These are phyloP conservation scores for Lactarius sp. DNA, from an alignment of 768 basidiomycete species.

Conservation along the genomic window DNA sequence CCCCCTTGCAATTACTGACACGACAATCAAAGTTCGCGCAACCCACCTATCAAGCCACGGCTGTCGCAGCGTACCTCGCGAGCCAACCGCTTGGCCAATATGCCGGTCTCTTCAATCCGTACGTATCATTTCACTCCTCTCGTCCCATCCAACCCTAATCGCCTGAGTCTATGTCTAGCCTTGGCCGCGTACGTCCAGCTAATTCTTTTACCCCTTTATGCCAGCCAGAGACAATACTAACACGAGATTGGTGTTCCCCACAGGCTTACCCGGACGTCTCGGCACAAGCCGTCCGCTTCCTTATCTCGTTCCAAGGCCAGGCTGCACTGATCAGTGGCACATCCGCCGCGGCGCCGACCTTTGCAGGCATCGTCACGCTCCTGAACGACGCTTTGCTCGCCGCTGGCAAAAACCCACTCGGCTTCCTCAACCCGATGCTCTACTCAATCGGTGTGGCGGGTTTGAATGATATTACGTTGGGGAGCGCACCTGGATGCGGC, in stretches of 20 bases:
- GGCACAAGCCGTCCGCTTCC: slow-evolving; percentile 50
- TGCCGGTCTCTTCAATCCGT: slow-evolving; percentile 53
- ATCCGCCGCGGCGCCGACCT: slow-evolving; percentile 58
- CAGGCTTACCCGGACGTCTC: slow-evolving; percentile 62
- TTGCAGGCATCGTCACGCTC: slow-evolving; percentile 59
- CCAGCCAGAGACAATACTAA: neutral
- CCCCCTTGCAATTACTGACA: neutral
- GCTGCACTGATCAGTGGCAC: slow-evolving; percentile 43
- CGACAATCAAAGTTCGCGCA: slow-evolving; percentile 44
- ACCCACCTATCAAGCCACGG: slow-evolving; percentile 47
- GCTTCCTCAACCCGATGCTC: slow-evolving; percentile 38
- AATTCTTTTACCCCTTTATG: too few relatives aligned
- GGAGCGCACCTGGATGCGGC: slow-evolving; percentile 38
- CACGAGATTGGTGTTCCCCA: slow-evolving; percentile 20
- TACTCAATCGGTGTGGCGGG: slow-evolving; percentile 28
- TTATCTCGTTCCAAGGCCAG: slow-evolving; percentile 36
- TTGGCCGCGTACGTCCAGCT: slow-evolving; percentile 46
- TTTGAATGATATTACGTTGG: slow-evolving; percentile 37
- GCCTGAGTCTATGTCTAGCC: neutral
- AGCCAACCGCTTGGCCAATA: slow-evolving; percentile 43
- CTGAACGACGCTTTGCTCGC: slow-evolving; percentile 39
- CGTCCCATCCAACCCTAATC: neutral
- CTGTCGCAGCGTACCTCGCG: slow-evolving; percentile 41
- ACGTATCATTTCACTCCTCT: slow-evolving; percentile 35
- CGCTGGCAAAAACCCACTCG: slow-evolving; percentile 32